Conservation (phyloP, 352 stramenopile species). For the Globisporangium paroecandrum region DNA sequence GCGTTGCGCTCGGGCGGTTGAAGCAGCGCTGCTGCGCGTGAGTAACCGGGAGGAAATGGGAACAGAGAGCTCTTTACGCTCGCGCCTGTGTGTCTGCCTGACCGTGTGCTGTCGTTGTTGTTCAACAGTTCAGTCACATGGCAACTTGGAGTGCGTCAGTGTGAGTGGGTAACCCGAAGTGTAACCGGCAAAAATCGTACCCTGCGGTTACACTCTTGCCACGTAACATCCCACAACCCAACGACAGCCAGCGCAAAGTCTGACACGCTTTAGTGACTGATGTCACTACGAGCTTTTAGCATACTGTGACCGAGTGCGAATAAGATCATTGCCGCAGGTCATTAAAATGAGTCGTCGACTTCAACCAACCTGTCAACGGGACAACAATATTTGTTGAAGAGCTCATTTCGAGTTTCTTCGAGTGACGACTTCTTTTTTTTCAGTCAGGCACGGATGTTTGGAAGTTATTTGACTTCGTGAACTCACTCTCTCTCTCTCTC, state of each 20-base stretch:
- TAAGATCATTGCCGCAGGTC: not conserved
- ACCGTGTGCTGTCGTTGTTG: not conserved
- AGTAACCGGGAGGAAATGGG: not conserved
- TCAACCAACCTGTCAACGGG: not conserved
- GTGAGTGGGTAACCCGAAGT: not conserved
- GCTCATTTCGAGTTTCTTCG: not conserved
- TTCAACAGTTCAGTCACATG: constrained; percentile 8
- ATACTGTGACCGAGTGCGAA: not conserved
- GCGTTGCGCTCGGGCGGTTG: not conserved
- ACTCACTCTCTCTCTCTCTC: not conserved
- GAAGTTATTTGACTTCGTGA: not conserved
- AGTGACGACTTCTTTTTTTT: not conserved
- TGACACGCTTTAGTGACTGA: not conserved
- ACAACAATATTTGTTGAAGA: not conserved
- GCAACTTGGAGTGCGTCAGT: constrained; percentile 4
- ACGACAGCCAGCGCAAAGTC: not conserved
- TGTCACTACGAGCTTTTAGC: too few species aligned
- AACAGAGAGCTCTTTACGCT: not conserved
- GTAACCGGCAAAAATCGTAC: constrained; percentile 2
- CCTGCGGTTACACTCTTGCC: not conserved
- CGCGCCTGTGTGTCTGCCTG: not conserved
- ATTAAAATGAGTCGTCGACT: not conserved
- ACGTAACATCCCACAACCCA: not conserved
- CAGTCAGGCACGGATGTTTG: not conserved
- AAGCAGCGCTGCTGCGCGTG: not conserved